Percentiles rank a stretch among this genome's conserved stretches.
These are phyloP conservation scores for Leishmania braziliensis DNA, from an alignment of 208 protist species.

Conservation along the genomic window DNA sequence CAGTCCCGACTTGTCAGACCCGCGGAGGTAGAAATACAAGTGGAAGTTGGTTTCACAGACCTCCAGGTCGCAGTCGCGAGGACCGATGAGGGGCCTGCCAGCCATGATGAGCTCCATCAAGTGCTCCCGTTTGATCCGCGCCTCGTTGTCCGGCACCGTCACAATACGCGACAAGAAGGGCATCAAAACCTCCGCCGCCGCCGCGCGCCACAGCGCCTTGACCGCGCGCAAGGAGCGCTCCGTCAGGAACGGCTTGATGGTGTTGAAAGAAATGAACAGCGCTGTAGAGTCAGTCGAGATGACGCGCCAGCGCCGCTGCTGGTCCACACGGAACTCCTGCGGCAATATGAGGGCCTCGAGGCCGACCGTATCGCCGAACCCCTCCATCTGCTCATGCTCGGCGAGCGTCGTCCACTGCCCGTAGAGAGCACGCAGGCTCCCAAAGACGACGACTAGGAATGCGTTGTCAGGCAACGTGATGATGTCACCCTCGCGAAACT, in stretches of 20 bases:
- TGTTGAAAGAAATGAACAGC: conserved; percentile 77
- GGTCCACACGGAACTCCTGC: conserved; percentile 40
- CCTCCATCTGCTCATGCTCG: conserved; percentile 53
- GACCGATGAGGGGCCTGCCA: conserved; percentile 79
- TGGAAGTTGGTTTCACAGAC: conserved; percentile 63
- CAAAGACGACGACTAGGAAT: conserved; percentile 80
- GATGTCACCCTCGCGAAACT: conserved; percentile 61
- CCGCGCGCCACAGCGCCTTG: conserved; percentile 76
- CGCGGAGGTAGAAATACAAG: conserved; percentile 81
- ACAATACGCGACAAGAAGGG: conserved; percentile 63
- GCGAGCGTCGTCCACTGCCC: conserved; percentile 65
- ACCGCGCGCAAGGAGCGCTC: conserved; percentile 76
- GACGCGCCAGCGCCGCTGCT: conserved; percentile 64
- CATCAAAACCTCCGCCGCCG: conserved; percentile 67
- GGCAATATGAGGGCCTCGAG: conserved; percentile 65
- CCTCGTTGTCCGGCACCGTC: conserved; percentile 47
- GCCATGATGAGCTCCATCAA: conserved; percentile 55
- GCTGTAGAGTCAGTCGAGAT: conserved; percentile 63
- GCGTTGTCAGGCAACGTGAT: conserved; percentile 65
- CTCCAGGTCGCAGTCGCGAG: conserved; percentile 54
- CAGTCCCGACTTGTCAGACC: conserved; percentile 54
- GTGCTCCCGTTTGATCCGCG: conserved; percentile 51
- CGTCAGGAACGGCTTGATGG: conserved; percentile 71
- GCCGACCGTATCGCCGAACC: conserved; percentile 72
- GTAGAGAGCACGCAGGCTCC: conserved; percentile 62